Base-by-base conservation (phyloP, 1,284 basidiomycete species). In the Hemileia vastatrix region DNA sequence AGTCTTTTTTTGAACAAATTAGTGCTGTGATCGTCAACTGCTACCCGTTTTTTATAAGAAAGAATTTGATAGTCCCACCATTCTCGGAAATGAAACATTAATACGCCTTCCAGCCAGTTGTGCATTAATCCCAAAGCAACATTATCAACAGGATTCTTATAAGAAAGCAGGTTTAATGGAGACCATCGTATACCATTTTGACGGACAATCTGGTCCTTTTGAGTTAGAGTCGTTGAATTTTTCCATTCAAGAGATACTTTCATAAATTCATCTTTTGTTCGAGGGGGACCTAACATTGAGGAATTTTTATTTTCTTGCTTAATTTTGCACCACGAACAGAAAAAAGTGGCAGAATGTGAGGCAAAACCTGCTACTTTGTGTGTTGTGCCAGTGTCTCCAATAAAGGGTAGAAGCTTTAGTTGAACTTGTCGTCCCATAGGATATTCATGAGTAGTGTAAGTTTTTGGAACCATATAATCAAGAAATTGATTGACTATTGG, bases 301-400 rank as follows among this genome's bases (percentile, higher is more conserved):
- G n/a, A n/a, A n/a, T n/a, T n/a, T n/a, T n/a, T n/a, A n/a, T n/a
- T n/a, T n/a, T n/a, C n/a, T n/a, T n/a, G n/a, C n/a, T n/a, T n/a
- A n/a, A 57, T 24, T n/a, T 57, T 27, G n/a, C 52, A 54, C 52
- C 52, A 54, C 2, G 52, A 54, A 19, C 52, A 54, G 43, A 40
- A 40, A 3, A 11, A 5, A 11, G 9, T 54, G 4, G 31, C 32
- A 5, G 32, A 36, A 18, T 54, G 52, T 36, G 52, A 54, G 3
- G 27, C 2, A 27, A 54, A 40, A 2, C 52, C 52, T 2, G 8
- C 32, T 1, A 54, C 32, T 19, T 54, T 54, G 52, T 54, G 52
- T 2, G 52, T 54, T 11, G 52, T 36, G 23, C 33, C 52, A 2
- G 43, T 21, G 23, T 54, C 52, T 3, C 32, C 32, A 54, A 54